Base-by-base conservation (phyloP, 2,329 filamentous ascomycete species). In the Trichoderma lentiforme region DNA sequence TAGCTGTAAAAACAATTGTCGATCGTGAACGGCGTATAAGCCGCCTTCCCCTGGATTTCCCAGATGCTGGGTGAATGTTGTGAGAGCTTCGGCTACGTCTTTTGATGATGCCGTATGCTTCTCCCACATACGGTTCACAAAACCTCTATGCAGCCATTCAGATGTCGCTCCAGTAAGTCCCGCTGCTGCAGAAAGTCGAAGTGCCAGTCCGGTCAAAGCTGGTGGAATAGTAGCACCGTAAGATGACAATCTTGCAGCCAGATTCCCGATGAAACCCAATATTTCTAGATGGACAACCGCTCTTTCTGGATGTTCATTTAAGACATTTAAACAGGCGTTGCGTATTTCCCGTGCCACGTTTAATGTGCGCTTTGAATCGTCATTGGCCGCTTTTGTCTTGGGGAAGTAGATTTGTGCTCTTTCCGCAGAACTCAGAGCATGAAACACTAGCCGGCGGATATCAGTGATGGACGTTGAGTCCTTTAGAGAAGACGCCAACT, bases 211-310 rank as follows among this genome's bases (percentile, higher is more conserved):
- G 56, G 78, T 77, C 9, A 85, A 73, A 2, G 76, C 60, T 0
- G 73, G 57, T 14, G 80, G 76, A 6, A 83, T 58, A 28, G 74
- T 71, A 7, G 74, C 64, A 6, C 72, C 74, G 24, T 76, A 71
- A 8, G 73, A 72, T 4, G 78, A 75, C 11, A 84, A 75, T 57
- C 78, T 79, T 57, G 82, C 76, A 30, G 78, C 74, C 15, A 86
- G 69, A 73, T 85, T 84, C 68, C 84, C 83, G 28, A 86, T 74
- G 64, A 86, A 80, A 1, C 76, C 73, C 51, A 86, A 75, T 12
- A 73, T 73, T 62, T 79, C 74, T 6, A 74, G 72, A 15, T 28
- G 66, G n/a, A 63, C 43, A 26, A 64, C 32, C 9, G 47, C 61
- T 43, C 72, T 60, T 9, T 65, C 43, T n/a, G 68, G n/a, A 32